Evolutionary conservation across 768 basidiomycete genomes (phyloP).

Genomic region (Lactarius sp.): DNA sequence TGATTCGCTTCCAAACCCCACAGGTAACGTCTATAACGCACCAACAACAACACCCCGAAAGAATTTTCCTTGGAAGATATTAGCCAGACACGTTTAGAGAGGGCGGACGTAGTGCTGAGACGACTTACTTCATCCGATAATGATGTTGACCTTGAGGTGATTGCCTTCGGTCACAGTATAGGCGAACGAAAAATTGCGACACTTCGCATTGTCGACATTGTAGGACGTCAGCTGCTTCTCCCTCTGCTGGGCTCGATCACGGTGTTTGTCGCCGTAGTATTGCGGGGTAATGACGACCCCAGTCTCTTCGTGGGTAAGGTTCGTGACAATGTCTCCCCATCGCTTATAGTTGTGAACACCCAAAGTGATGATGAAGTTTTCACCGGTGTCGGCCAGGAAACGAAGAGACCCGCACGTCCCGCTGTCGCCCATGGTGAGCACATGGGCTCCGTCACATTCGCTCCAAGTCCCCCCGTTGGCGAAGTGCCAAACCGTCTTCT

Average conservation of each 20-base stretch:
- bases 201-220: background rate
- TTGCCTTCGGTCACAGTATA: slow-evolving; percentile 5
- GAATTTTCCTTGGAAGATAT: too few species aligned
- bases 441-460: slow-evolving; percentile 22
- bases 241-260: background rate
- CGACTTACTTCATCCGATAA: too few species aligned
- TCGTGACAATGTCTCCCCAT: slow-evolving; percentile 39
- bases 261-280: background rate
- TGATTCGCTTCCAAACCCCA: too few species aligned
- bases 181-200: background rate
- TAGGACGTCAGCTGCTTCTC: slow-evolving; percentile 3
- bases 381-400: slow-evolving; percentile 31
- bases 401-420: slow-evolving; percentile 39
- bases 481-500: too few species aligned
- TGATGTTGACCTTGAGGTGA: background rate
- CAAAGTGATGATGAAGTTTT: slow-evolving; percentile 34
- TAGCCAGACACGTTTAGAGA: too few species aligned
- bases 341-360: slow-evolving; percentile 39
- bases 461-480: too few species aligned
- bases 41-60: too few species aligned
- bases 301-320: slow-evolving; percentile 24
- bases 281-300: slow-evolving; percentile 2
- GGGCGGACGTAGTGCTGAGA: too few species aligned
- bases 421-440: slow-evolving; percentile 36
- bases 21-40: too few species aligned